Evolutionary conservation across 345 rosid genomes (phyloP), one percentile per base, ranked within the genome.

Genomic region (Durio zibethinus): DNA sequence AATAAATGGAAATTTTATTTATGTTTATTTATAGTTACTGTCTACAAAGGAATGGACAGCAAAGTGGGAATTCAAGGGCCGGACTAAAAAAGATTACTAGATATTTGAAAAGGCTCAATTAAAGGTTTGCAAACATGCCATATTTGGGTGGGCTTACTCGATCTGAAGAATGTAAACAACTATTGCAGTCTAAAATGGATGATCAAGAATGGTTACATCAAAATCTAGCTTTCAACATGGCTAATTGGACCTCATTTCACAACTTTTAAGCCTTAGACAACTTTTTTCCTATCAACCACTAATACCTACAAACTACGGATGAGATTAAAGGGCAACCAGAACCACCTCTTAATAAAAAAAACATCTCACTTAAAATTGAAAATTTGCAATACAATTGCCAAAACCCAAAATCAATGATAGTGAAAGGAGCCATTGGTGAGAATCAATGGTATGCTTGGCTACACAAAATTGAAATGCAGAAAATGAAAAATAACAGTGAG

Each of bases 101-200:
- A 85, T 86, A 54, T 86, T 81, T 59, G 91, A 82, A 0, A 10
- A 82, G 21, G 90, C 89, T 7, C 90, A 89, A 42, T 8, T 50
- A 50, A 16, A 83, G 54, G 90, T 87, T 15, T 90, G 27, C 18
- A 85, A 86, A 15, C 59, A 86, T 5, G 94, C 91, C 21, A 81
- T 79, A 72, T 88, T 90, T 75, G 94, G 90, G 3, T 88, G 92
- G 94, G 89, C 92, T 11, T 90, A 88, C 14, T 90, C 92, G 92
- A 78, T 42, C 82, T 87, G 2, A 90, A 81, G 82, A 88, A 86
- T 59, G 85, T 82, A 2, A 81, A 81, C 45, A 76, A 69, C 36
- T 82, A n/a, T 29, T 90, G 91, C 90, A 85, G 85, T 73, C 65
- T 87, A 5, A 84, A 90, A 67, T 88, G 89, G 93, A 90, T 88